Evolutionary conservation across 306 rosid species (phyloP), one percentile per base, ranked within the genome.

Genomic region (Vicia villosa): DNA sequence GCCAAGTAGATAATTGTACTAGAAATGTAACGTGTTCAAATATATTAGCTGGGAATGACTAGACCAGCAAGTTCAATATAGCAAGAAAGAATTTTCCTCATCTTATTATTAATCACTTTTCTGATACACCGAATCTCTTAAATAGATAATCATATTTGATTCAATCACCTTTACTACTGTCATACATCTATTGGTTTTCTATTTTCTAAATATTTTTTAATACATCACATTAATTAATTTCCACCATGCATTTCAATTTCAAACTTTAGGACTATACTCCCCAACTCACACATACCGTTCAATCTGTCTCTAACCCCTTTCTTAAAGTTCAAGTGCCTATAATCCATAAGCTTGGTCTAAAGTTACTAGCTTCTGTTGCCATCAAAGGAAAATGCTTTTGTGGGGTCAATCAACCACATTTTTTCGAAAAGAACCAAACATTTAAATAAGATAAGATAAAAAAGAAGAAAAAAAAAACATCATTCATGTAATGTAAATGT

Each of bases 31-130:
- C 40, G 21, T 52, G 72, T 63, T 42, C 13, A 52, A 42, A 20
- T 63, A 63, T 70, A 24, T 36, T 78, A 78, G 77, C 74, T 73
- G 70, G 74, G 82, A 58, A 41, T 78, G 82, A 66, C 61, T 78
- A 78, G 82, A 78, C 68, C 24, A 72, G 42, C 74, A 66, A 70
- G 47, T 37, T 65, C 28, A 54, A 54, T 28, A 32, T 45, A 63
- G 10, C 63, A 70, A 71, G 70, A 66, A 43, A 42, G 71, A 63
- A 51, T 63, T 66, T 70, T 72, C 70, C 73, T 24, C 69, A 52
- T 74, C 57, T 30, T 22, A 46, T 30, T 22, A 46, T 30, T 22
- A 46, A 46, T 46, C 52, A 45, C 68, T 71, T 79, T 52, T 55
- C 21, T 47, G 76, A 69, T 74, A 55, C 78, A 78, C 78, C 74